Conservation (phyloP, 2,329 filamentous ascomycete species). For the Geosmithia putterillii region DNA sequence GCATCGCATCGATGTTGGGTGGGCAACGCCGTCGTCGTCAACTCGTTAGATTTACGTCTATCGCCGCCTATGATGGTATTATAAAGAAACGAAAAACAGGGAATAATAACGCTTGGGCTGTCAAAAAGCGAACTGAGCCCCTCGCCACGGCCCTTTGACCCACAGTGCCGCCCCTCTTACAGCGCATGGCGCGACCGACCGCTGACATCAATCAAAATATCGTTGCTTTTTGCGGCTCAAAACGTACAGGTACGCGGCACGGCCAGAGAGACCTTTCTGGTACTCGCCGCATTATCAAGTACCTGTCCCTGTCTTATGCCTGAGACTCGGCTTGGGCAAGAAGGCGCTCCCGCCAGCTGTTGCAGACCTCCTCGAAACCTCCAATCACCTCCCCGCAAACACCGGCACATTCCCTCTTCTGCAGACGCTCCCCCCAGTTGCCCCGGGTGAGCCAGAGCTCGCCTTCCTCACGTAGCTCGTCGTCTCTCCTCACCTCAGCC, state of each 20-base stretch:
- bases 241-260: not conserved
- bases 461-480: slow-evolving; percentile 71
- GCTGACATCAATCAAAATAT: not conserved
- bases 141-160: not conserved
- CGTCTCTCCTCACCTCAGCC: slow-evolving; percentile 71
- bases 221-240: not conserved
- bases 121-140: not conserved
- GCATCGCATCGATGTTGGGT: no score
- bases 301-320: slow-evolving; percentile 9
- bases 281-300: not conserved
- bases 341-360: slow-evolving; percentile 67
- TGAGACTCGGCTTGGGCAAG: slow-evolving; percentile 49
- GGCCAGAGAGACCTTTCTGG: not conserved
- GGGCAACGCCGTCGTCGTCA: not conserved
- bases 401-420: slow-evolving; percentile 66
- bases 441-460: slow-evolving; percentile 69
- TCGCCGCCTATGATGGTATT: not conserved
- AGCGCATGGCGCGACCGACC: no score
- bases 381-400: slow-evolving; percentile 82
- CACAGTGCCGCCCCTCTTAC: no score
- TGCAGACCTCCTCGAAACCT: slow-evolving; percentile 85
- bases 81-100: not conserved
- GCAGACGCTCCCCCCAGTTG: slow-evolving; percentile 69
- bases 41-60: not conserved
- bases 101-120: not conserved